These are phyloP conservation scores for Amanita subjunquillea DNA, from an alignment of 768 basidiomycete genomes.

Conservation along the genomic window DNA sequence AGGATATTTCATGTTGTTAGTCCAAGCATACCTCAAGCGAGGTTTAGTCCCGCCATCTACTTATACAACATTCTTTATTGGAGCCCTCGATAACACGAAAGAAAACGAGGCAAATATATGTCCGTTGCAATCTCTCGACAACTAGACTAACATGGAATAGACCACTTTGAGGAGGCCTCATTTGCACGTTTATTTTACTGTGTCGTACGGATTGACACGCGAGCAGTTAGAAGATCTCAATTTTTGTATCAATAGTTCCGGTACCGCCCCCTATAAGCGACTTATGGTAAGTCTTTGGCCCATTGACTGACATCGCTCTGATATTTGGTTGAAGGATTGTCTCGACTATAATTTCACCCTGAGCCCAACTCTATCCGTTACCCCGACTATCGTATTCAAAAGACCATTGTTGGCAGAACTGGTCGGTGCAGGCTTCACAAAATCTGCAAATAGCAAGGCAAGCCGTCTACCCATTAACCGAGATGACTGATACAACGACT, in stretches of 20 bases:
- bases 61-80: slow-evolving; percentile 76
- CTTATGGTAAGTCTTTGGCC: slow-evolving; percentile 11
- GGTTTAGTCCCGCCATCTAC: slow-evolving; percentile 54
- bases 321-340: not conserved
- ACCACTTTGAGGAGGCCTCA: slow-evolving; percentile 35
- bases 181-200: slow-evolving; percentile 67
- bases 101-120: slow-evolving; percentile 30
- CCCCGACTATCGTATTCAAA: slow-evolving; percentile 47
- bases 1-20: slow-evolving; percentile 4
- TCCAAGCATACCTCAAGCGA: not conserved
- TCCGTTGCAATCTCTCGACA: not conserved
- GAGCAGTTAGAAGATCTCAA: slow-evolving; percentile 65
- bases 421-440: slow-evolving; percentile 78
- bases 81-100: slow-evolving; percentile 43
- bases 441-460: slow-evolving; percentile 48
- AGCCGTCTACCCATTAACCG: slow-evolving; percentile 10
- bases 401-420: slow-evolving; percentile 63
- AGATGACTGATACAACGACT: not conserved
- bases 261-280: slow-evolving; percentile 21
- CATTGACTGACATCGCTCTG: not conserved
- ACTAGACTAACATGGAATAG: slow-evolving; percentile 18
- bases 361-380: slow-evolving; percentile 28
- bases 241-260: slow-evolving; percentile 44
- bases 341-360: slow-evolving; percentile 40
- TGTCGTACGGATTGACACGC: slow-evolving; percentile 65